phyloP scores from a whole-genome alignment of 1,284 basidiomycete genomes.

The Amylostereum chailletii region DNA sequence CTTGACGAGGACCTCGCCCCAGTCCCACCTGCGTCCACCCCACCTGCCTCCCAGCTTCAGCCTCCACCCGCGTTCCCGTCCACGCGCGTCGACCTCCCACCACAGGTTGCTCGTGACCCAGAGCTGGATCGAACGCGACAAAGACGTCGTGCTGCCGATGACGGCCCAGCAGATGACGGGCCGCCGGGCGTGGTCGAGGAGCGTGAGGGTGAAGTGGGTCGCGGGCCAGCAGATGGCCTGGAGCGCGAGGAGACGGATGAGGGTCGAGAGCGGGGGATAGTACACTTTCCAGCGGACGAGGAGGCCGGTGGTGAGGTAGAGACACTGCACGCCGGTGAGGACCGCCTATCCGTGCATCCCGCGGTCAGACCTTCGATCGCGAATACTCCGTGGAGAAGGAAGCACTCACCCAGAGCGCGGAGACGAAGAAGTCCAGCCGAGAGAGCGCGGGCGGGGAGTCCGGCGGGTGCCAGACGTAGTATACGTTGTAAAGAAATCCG shows the following conservation, averaged over 20 bases:
- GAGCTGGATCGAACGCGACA: constrained; percentile 66
- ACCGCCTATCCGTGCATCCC: constrained; percentile 40
- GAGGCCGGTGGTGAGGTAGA: constrained; percentile 71
- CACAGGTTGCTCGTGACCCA: constrained; percentile 79
- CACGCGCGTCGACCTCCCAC: constrained; percentile 26
- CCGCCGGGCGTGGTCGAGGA: constrained; percentile 53
- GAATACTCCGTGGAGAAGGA: background rate
- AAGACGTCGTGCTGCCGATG: constrained; percentile 73
- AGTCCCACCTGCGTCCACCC: constrained; percentile 54
- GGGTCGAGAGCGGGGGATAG: constrained; percentile 71
- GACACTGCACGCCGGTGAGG: constrained; percentile 76
- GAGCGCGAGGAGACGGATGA: constrained; percentile 75
- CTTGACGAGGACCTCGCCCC: constrained; percentile 54
- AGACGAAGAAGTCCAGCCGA: constrained; percentile 51
- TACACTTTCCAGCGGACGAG: constrained; percentile 76
- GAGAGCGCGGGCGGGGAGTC: constrained; percentile 25
- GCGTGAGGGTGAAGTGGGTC: constrained; percentile 65
- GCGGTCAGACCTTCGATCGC: background rate
- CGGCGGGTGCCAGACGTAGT: constrained; percentile 27
- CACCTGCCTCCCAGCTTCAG: constrained; percentile 41
- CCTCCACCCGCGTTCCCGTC: constrained; percentile 28
- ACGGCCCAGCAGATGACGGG: constrained; percentile 75
- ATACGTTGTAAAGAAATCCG: constrained; percentile 55
- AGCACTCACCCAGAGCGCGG: constrained; percentile 56
- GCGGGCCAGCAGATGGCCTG: constrained; percentile 88